Conservation (phyloP, 257 asterid species). For the Gentiana straminea region DNA sequence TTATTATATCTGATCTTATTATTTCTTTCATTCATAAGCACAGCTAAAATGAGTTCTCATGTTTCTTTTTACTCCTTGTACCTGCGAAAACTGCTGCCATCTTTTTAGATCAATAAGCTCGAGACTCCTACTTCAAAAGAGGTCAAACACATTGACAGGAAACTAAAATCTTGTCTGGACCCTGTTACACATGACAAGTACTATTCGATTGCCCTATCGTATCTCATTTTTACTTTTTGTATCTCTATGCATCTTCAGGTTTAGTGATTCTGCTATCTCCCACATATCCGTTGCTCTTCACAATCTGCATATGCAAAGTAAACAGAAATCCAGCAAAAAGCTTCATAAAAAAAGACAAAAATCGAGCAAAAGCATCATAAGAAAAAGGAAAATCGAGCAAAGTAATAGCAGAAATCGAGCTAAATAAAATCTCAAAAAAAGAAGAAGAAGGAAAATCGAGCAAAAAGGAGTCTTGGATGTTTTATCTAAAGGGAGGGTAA, state of each 20-base stretch:
- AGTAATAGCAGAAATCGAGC: too few relatives aligned
- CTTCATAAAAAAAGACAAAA: too few relatives aligned
- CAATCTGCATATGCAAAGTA: too few relatives aligned
- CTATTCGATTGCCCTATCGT: constrained; percentile 9
- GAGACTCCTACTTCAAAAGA: constrained; percentile 75
- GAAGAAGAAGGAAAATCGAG: too few relatives aligned
- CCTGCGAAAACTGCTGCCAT: background rate
- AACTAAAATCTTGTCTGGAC: constrained; percentile 87
- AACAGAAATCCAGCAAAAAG: too few relatives aligned
- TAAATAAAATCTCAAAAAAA: too few relatives aligned
- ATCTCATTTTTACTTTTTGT: background rate
- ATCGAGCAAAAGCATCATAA: too few relatives aligned
- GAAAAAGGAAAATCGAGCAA: too few relatives aligned
- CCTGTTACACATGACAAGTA: constrained; percentile 93
- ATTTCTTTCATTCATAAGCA: background rate
- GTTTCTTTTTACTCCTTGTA: background rate
- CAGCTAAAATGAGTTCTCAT: constrained; percentile 1
- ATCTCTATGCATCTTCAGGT: background rate
- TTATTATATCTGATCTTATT: background rate
- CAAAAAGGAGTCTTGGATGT: too few relatives aligned
- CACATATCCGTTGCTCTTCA: too few relatives aligned
- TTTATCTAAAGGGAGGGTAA: too few relatives aligned
- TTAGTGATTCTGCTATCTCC: too few relatives aligned
- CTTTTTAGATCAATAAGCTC: constrained; percentile 56
- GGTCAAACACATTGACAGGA: constrained; percentile 93